phyloP scores from a whole-genome alignment of 148 eudicot genomes.

The Suaeda aralocaspica region DNA sequence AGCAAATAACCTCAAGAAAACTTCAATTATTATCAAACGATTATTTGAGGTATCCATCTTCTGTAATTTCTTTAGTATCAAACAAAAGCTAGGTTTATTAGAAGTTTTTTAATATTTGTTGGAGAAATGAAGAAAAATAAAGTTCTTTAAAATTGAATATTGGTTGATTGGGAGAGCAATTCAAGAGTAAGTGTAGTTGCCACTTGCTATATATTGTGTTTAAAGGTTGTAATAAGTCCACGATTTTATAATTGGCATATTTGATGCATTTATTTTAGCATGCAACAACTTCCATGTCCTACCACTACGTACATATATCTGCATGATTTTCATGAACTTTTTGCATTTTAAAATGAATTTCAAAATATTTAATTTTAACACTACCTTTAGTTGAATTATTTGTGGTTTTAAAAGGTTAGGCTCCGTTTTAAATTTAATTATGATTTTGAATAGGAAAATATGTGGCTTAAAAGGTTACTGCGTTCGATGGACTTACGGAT shows the following conservation, averaged over 20 bases:
- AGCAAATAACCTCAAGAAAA: constrained; percentile 36
- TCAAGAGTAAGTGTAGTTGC: neutral
- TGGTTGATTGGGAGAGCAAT: neutral
- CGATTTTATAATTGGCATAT: neutral
- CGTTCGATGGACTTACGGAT: no score
- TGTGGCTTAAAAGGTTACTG: no score
- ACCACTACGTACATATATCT: no score
- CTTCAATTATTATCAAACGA: constrained; percentile 27
- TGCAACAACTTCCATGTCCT: neutral
- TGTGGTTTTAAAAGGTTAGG: no score
- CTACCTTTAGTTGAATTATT: no score
- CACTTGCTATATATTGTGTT: no score
- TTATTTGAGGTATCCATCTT: neutral
- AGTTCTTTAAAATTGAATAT: neutral
- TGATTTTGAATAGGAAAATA: no score
- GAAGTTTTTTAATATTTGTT: neutral
- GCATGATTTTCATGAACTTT: neutral
- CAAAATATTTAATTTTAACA: no score
- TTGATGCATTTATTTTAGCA: constrained; percentile 12
- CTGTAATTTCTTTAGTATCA: no score
- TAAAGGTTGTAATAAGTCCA: constrained; percentile 18
- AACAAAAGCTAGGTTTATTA: no score
- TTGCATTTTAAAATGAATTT: no score
- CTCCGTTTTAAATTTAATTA: no score
- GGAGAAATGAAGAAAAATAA: neutral